Conservation (phyloP, 306 rosid species). For the Abrus precatorius region DNA sequence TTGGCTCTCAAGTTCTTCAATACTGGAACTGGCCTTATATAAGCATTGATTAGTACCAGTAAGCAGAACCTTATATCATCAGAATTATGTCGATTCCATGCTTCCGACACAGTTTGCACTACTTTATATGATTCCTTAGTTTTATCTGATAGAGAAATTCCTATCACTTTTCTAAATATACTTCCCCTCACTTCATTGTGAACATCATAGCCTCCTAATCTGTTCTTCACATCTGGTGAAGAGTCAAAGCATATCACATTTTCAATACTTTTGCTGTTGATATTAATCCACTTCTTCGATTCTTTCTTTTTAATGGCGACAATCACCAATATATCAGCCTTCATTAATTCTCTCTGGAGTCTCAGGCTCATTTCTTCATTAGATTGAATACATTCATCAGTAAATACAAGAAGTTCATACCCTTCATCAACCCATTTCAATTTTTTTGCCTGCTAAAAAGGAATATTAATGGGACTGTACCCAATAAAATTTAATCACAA, state of each 20-base stretch:
- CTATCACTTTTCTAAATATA: constrained; percentile 54
- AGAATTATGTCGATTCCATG: constrained; percentile 79
- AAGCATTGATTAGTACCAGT: constrained; percentile 79
- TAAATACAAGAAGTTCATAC: constrained; percentile 75
- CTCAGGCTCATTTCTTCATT: constrained; percentile 34
- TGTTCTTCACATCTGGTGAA: constrained; percentile 64
- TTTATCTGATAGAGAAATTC: constrained; percentile 49
- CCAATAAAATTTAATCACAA: constrained; percentile 1
- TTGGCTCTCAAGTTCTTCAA: constrained; percentile 84
- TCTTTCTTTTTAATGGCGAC: constrained; percentile 70
- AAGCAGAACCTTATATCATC: constrained; percentile 91
- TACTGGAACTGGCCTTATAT: constrained; percentile 79
- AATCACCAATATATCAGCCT: constrained; percentile 69
- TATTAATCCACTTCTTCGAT: constrained; percentile 63
- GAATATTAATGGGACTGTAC: constrained; percentile 21
- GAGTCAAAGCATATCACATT: constrained; percentile 80
- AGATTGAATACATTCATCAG: constrained; percentile 56
- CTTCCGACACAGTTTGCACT: constrained; percentile 74
- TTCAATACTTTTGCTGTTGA: constrained; percentile 43
- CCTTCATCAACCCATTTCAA: constrained; percentile 87
- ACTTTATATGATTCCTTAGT: constrained; percentile 62
- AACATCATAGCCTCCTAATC: constrained; percentile 73
- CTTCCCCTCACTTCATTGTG: constrained; percentile 50
- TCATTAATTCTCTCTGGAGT: constrained; percentile 49
- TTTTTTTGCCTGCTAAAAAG: constrained; percentile 69